Conservation (phyloP, 2,329 filamentous ascomycete species). For the Graphiopsis chlorocephala region DNA sequence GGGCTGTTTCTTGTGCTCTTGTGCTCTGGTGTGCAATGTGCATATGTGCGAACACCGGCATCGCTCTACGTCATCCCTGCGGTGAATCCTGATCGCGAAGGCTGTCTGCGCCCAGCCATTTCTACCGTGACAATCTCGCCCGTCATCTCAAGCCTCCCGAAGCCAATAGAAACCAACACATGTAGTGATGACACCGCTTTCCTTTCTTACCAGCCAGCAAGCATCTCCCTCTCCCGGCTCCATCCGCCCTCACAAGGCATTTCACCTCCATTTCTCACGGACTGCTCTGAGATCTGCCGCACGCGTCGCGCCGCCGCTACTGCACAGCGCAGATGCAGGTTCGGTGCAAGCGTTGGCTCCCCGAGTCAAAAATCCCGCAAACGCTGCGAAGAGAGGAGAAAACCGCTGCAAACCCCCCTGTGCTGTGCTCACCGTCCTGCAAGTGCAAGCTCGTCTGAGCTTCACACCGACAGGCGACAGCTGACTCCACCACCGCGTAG, state of each 20-base stretch:
- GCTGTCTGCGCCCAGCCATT: not conserved
- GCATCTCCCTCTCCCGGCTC: not conserved
- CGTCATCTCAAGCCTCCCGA: not conserved
- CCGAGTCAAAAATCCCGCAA: not conserved
- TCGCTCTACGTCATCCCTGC: not conserved
- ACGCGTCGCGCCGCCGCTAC: slow-evolving; percentile 11
- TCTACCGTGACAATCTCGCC: not conserved
- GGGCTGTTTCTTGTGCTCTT: not conserved
- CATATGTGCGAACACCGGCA: not conserved
- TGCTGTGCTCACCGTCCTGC: slow-evolving; percentile 6
- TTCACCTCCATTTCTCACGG: slow-evolving; percentile 1
- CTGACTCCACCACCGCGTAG: not conserved
- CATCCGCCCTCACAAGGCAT: not conserved
- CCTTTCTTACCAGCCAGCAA: not conserved
- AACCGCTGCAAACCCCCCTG: not conserved
- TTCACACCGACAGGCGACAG: slow-evolving; percentile 8
- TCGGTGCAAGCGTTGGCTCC: not conserved
- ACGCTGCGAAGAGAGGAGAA: not conserved
- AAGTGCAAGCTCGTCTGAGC: not conserved
- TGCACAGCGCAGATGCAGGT: slow-evolving; percentile 14
- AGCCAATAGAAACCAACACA: not conserved
- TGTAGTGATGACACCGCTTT: slow-evolving; percentile 2
- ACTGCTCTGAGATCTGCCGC: slow-evolving; percentile 10
- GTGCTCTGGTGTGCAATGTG: not conserved
- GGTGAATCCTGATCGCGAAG: not conserved